A percentile compares a stretch with the other conserved stretches of the same genome.
phyloP scores from a whole-genome alignment of 768 basidiomycete genomes.

The Crucibulum laeve region DNA sequence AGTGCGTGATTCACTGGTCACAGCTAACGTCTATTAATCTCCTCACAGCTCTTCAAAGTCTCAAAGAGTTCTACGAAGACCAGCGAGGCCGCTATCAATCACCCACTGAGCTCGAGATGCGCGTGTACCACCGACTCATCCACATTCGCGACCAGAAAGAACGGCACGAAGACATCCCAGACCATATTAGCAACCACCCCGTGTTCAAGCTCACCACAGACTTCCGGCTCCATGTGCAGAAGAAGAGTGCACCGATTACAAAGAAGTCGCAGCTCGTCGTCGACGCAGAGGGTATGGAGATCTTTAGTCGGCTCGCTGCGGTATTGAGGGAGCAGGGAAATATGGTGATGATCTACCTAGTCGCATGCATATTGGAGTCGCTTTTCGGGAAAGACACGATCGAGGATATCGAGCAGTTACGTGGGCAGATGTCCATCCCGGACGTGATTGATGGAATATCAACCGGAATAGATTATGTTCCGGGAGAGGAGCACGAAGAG shows the following conservation, averaged over 20 bases:
- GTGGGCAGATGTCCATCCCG: slow-evolving; percentile 48
- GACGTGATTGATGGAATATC: slow-evolving; percentile 69
- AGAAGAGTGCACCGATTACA: slow-evolving; percentile 68
- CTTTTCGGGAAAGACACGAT: slow-evolving; percentile 80
- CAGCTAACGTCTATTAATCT: background rate
- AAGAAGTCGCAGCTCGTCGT: slow-evolving; percentile 64
- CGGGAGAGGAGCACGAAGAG: slow-evolving; percentile 18
- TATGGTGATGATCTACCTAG: slow-evolving; percentile 75
- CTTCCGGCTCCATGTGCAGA: slow-evolving; percentile 78
- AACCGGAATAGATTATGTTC: slow-evolving; percentile 17
- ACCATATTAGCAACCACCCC: slow-evolving; percentile 61
- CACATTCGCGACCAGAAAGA: slow-evolving; percentile 85
- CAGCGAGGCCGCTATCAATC: slow-evolving; percentile 63
- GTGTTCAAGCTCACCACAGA: slow-evolving; percentile 80
- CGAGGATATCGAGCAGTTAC: slow-evolving; percentile 67
- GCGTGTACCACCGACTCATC: slow-evolving; percentile 88
- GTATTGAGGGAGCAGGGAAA: slow-evolving; percentile 65
- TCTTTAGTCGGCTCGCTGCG: slow-evolving; percentile 58
- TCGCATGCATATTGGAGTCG: slow-evolving; percentile 86
- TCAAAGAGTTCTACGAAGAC: slow-evolving; percentile 93
- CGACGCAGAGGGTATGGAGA: slow-evolving; percentile 60
- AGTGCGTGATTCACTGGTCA: too few relatives aligned
- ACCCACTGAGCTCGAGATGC: slow-evolving; percentile 91
- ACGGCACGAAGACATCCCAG: slow-evolving; percentile 70
- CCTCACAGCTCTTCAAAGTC: slow-evolving; percentile 73